Evolutionary conservation across 2,329 filamentous ascomycete species (phyloP).

Genomic region (Fusarium sambucinum): DNA sequence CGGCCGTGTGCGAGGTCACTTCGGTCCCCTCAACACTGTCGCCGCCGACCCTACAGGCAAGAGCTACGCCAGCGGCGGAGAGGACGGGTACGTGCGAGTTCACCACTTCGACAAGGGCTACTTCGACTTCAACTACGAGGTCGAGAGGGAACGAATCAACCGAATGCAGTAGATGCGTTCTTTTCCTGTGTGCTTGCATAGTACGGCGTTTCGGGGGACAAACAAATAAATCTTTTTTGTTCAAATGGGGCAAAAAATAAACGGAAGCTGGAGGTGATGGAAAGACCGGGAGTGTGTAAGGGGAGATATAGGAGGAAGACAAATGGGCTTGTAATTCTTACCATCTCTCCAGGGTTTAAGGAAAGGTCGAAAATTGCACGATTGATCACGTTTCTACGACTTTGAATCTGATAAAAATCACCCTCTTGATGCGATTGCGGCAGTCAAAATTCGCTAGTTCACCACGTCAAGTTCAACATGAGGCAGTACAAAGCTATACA

Average conservation of each 20-base stretch:
- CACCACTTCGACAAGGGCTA: conserved; percentile 99
- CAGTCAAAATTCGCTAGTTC: conserved; percentile 24
- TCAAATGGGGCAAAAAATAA: conserved; percentile 49
- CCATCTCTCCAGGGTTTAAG: conserved; percentile 49
- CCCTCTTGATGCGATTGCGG: conserved; percentile 41
- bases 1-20: conserved; percentile 95
- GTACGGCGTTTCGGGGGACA: conserved; percentile 55
- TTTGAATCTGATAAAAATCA: conserved; percentile 30
- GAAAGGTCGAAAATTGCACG: conserved; percentile 47
- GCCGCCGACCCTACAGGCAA: conserved; percentile 92
- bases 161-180: conserved; percentile 54
- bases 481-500: conserved; percentile 36
- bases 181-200: conserved; percentile 58
- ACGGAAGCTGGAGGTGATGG: conserved; percentile 33
- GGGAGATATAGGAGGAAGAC: conserved; percentile 39
- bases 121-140: conserved; percentile 99
- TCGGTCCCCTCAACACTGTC: conserved; percentile 96
- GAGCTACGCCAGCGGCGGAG: conserved; percentile 93
- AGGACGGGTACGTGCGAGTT: conserved; percentile 98
- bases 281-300: conserved; percentile 31
- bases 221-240: conserved; percentile 51
- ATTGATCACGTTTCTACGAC: conserved; percentile 44
- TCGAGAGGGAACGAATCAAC: conserved; percentile 83
- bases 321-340: conserved; percentile 50
- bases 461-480: conserved; percentile 27